These are phyloP conservation scores for Xerocomellus chrysenteron DNA, from an alignment of 768 basidiomycete genomes.

Conservation along the genomic window DNA sequence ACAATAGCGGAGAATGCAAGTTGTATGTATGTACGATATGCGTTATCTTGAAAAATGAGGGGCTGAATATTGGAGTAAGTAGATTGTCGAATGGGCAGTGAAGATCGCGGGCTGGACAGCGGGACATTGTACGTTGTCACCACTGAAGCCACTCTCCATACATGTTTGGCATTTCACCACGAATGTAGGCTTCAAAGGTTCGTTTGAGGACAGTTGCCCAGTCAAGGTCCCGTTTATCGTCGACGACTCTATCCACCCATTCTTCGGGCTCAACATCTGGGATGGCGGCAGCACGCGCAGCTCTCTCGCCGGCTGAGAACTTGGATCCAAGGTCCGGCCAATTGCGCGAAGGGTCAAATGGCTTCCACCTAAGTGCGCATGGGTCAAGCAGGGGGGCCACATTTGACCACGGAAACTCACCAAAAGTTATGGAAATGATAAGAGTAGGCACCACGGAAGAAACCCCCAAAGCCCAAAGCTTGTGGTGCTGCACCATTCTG, in stretches of 20 bases:
- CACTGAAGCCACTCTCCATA: slow-evolving; percentile 81
- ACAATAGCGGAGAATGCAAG: slow-evolving; percentile 28
- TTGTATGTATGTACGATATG: slow-evolving; percentile 29
- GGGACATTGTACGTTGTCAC: slow-evolving; percentile 27
- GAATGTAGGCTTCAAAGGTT: slow-evolving; percentile 90
- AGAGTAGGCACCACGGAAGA: slow-evolving; percentile 93
- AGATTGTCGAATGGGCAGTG: slow-evolving; percentile 26
- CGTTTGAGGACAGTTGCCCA: slow-evolving; percentile 96
- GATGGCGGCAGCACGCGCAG: slow-evolving; percentile 49
- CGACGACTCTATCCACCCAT: slow-evolving; percentile 44
- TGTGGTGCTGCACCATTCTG: slow-evolving; percentile 77
- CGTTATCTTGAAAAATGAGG: slow-evolving; percentile 25
- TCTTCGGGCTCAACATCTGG: slow-evolving; percentile 34
- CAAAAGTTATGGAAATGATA: slow-evolving; percentile 97
- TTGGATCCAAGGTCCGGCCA: slow-evolving; percentile 89
- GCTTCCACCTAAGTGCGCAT: slow-evolving; percentile 74
- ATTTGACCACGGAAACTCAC: slow-evolving; percentile 39
- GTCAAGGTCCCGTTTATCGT: slow-evolving; percentile 78
- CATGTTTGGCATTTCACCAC: slow-evolving; percentile 92
- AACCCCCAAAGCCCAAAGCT: slow-evolving; percentile 89
- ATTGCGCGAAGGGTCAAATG: slow-evolving; percentile 90
- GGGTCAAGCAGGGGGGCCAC: neutral
- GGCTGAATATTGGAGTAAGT: slow-evolving; percentile 27
- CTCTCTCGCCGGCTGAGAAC: slow-evolving; percentile 74
- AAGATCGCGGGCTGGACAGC: slow-evolving; percentile 9